Evolutionary conservation across 257 asterid genomes (phyloP).

Genomic region (Catharanthus roseus): DNA sequence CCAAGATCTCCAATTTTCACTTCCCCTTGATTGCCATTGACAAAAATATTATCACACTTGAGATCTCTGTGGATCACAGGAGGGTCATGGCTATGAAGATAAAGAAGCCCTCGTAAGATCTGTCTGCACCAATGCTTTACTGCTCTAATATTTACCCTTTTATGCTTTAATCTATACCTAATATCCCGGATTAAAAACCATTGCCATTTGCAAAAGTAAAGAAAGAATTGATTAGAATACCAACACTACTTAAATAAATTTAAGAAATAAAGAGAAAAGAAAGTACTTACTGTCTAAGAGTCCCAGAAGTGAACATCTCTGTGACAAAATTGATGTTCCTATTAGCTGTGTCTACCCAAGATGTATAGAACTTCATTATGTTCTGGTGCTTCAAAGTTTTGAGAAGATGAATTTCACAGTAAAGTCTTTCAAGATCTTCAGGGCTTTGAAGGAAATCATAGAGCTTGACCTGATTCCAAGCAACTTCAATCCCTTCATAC

Average conservation of each 20-base stretch:
- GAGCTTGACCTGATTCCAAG: conserved; percentile 52
- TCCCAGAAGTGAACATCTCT: conserved; percentile 52
- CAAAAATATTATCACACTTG: conserved; percentile 49
- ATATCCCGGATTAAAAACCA: background rate
- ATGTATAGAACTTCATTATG: conserved; percentile 48
- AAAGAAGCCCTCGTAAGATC: conserved; percentile 46
- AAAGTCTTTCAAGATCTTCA: conserved; percentile 48
- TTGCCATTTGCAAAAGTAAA: background rate
- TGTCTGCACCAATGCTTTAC: conserved; percentile 54
- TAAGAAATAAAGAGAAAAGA: background rate
- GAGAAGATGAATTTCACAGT: conserved; percentile 50
- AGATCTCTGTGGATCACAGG: conserved; percentile 60
- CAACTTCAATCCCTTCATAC: conserved; percentile 52
- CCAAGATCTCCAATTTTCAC: conserved; percentile 57
- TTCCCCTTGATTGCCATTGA: conserved; percentile 55
- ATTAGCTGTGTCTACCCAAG: conserved; percentile 52
- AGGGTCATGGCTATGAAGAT: conserved; percentile 53
- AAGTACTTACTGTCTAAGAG: conserved; percentile 42
- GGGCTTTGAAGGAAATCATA: conserved; percentile 49
- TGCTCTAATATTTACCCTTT: conserved; percentile 49
- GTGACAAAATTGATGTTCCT: conserved; percentile 54
- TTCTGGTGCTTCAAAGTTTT: conserved; percentile 39
- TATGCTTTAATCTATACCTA: conserved; percentile 47
- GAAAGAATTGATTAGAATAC: background rate
- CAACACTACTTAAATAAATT: background rate